Evolutionary conservation across 106 monocot genomes (phyloP).

Genomic region (Dendrobium chrysotoxum): DNA sequence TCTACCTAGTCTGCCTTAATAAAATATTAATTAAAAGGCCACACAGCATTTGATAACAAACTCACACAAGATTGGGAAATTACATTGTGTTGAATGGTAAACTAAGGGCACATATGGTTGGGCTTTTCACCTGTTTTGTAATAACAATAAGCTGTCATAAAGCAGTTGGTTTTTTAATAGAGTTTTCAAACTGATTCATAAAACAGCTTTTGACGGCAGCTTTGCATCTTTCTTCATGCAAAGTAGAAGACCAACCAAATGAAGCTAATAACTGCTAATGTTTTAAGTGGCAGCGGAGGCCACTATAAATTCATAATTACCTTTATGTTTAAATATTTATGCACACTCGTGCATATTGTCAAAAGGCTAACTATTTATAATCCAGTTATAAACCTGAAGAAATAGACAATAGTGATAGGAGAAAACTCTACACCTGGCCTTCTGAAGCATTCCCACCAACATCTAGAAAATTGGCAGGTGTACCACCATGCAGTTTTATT

Average conservation of each 20-base stretch:
- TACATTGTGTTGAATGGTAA: not conserved
- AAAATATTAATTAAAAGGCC: not conserved
- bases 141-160: not conserved
- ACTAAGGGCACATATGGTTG: not conserved
- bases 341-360: not conserved
- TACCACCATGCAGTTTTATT: constrained; percentile 92
- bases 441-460: constrained; percentile 98
- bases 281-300: not conserved
- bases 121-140: not conserved
- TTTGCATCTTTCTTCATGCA: not conserved
- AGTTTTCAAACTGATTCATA: not conserved
- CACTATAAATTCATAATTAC: not conserved
- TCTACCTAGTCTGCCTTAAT: not conserved
- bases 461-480: constrained; percentile 94
- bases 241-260: not conserved
- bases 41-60: no score
- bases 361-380: not conserved
- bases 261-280: not conserved
- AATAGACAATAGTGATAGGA: not conserved
- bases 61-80: not conserved
- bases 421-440: constrained; percentile 53
- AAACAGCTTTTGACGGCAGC: not conserved
- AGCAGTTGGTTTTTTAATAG: not conserved
- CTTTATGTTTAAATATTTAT: not conserved
- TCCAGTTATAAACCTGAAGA: not conserved